A percentile compares a stretch with the other conserved stretches of the same genome.
phyloP scores from a whole-genome alignment of 768 basidiomycete genomes.

The Calocera viscosa region DNA sequence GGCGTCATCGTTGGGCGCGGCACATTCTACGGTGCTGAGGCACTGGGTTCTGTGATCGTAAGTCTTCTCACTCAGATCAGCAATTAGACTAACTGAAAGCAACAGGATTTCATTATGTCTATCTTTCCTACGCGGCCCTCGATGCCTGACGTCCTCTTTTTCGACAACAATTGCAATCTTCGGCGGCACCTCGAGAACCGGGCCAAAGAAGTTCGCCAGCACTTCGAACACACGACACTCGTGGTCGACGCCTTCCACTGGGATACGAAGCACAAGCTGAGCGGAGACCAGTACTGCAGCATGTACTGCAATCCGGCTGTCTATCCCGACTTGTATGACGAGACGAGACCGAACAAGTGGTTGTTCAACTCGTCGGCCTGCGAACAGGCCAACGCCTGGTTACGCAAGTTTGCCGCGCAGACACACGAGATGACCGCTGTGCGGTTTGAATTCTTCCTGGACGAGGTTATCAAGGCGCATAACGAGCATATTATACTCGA shows the following conservation, averaged over 20 bases:
- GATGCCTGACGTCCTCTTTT: not conserved
- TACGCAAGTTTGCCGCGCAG: not conserved
- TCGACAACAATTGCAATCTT: not conserved
- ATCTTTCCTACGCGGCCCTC: not conserved
- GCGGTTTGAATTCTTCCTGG: not conserved
- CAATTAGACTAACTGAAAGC: not conserved
- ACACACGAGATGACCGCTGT: not conserved
- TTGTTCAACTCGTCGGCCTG: not conserved
- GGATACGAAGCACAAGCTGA: slow-evolving; percentile 20
- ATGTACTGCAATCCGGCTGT: slow-evolving; percentile 18
- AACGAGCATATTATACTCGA: not conserved
- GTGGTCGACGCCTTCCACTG: slow-evolving; percentile 22
- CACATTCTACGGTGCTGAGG: slow-evolving; percentile 28
- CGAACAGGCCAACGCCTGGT: not conserved
- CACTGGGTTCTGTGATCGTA: slow-evolving; percentile 24
- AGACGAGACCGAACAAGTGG: not conserved
- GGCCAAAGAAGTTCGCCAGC: not conserved
- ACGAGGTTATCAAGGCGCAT: not conserved
- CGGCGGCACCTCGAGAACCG: slow-evolving; percentile 4
- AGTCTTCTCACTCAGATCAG: slow-evolving; percentile 10
- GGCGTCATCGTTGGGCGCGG: slow-evolving; percentile 26
- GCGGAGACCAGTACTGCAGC: slow-evolving; percentile 15
- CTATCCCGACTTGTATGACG: slow-evolving; percentile 13
- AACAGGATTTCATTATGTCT: not conserved
- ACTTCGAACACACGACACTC: slow-evolving; percentile 16